Percentiles rank a stretch among this genome's conserved stretches.
phyloP scores from a whole-genome alignment of 139 green algal genomes.

The Cymbomonas tetramitiformis region DNA sequence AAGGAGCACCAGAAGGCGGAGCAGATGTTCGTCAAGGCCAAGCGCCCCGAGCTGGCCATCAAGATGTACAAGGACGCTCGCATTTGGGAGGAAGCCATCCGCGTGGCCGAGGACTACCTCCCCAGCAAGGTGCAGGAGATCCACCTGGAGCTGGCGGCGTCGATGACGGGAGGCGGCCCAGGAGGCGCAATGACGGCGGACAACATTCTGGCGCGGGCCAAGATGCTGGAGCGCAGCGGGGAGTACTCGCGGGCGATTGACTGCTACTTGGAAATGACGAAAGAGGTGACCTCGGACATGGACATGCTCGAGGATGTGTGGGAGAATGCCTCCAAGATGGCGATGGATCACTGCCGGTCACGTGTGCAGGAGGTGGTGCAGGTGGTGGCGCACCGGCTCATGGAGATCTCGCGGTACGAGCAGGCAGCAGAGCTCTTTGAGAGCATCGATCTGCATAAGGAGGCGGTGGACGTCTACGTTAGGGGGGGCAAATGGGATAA shows the following conservation, averaged over 20 bases:
- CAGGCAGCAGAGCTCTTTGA: slow-evolving; percentile 48
- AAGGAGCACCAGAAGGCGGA: slow-evolving; percentile 25
- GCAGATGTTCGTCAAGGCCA: slow-evolving; percentile 48
- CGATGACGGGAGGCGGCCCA: not conserved
- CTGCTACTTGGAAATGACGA: slow-evolving; percentile 46
- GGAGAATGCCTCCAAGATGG: slow-evolving; percentile 41
- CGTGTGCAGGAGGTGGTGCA: slow-evolving; percentile 42
- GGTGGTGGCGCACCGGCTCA: slow-evolving; percentile 37
- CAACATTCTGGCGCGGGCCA: slow-evolving; percentile 5
- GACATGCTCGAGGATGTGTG: slow-evolving; percentile 39
- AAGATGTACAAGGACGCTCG: slow-evolving; percentile 47
- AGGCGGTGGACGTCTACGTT: slow-evolving; percentile 36
- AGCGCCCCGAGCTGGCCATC: slow-evolving; percentile 51
- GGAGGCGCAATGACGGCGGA: not conserved
- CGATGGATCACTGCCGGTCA: slow-evolving; percentile 44
- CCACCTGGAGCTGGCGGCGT: slow-evolving; percentile 22
- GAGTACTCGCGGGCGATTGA: slow-evolving; percentile 62
- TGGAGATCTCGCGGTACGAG: slow-evolving; percentile 35
- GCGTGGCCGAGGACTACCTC: slow-evolving; percentile 58
- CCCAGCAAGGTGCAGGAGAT: slow-evolving; percentile 42
- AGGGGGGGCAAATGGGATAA: slow-evolving; percentile 40
- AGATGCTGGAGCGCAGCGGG: slow-evolving; percentile 22
- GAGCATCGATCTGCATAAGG: slow-evolving; percentile 38
- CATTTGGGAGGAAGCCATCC: slow-evolving; percentile 58
- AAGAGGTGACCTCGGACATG: slow-evolving; percentile 28